phyloP scores from a whole-genome alignment of 2,329 filamentous ascomycete species.

The Xylariomycetidae sp. region DNA sequence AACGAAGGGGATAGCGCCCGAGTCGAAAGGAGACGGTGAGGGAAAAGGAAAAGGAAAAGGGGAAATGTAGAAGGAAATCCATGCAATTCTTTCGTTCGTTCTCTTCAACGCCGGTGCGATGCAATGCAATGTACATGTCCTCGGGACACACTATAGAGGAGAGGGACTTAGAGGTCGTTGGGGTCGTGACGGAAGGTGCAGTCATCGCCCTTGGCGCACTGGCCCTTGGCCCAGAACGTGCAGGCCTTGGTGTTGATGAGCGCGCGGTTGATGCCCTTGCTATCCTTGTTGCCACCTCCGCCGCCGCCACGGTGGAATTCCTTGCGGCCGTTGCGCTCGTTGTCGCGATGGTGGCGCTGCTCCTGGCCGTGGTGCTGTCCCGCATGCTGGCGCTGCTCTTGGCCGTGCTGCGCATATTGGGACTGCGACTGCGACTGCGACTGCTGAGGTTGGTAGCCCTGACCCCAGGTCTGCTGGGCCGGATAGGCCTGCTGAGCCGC shows the following conservation, averaged over 20 bases:
- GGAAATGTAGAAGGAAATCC: too few species aligned
- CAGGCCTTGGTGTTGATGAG: constrained; percentile 63
- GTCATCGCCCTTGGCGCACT: constrained; percentile 65
- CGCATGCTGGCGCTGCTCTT: constrained; percentile 7
- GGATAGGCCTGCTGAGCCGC: neutral
- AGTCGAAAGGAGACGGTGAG: too few species aligned
- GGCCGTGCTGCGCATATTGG: constrained; percentile 5
- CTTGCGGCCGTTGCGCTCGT: constrained; percentile 29
- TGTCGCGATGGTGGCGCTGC: constrained; percentile 13
- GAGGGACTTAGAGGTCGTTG: too few species aligned
- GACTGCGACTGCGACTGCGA: constrained; percentile 23
- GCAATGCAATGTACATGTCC: too few species aligned
- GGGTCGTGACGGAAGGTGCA: constrained; percentile 68
- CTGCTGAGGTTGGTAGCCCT: constrained; percentile 15
- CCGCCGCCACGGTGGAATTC: constrained; percentile 36
- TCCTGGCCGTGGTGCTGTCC: neutral
- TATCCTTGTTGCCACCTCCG: constrained; percentile 34
- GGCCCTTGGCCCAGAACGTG: constrained; percentile 63
- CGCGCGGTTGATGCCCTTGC: constrained; percentile 46
- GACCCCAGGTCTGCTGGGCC: too few species aligned
- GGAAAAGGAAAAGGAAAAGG: too few species aligned
- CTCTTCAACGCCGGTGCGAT: too few species aligned
- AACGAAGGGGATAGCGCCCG: too few species aligned
- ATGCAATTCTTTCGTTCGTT: too few species aligned
- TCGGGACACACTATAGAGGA: too few species aligned